Evolutionary conservation across 1,139 yeast genomes (phyloP), one percentile per base, ranked within the genome.

Genomic region (Candida frijolesensis): DNA sequence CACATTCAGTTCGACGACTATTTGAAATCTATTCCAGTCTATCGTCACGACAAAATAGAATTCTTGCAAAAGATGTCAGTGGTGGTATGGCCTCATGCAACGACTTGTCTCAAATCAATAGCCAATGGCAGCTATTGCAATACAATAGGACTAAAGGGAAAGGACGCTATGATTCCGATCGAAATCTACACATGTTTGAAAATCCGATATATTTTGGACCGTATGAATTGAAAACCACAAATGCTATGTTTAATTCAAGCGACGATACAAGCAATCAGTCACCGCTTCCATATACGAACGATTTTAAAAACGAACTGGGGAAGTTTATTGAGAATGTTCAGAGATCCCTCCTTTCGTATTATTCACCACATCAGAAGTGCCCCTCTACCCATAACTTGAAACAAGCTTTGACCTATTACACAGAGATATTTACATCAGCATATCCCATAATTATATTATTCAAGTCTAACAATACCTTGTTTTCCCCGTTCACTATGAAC

Each of bases 391-490:
- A 45, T 3, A 41, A 56, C 12, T 34, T 53, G 5, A 50, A 50
- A 22, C 62, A 65, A 12, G 60, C 71, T 10, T 65, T 62, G 55
- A 54, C 55, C 35, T 74, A 75, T 76, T 72, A 61, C 54, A 53
- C 55, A 11, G 58, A 65, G 33, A 58, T 68, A 22, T 54, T 75
- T 6, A 53, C 4, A 44, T 55, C n/a, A 62, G 14, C 5, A 35
- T 78, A 25, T 0, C 80, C 80, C 1, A 58, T 75, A 5, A 54
- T 68, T 2, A 52, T 76, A 14, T 54, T 76, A 5, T 56, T 75
- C 5, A 62, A 61, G 47, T 73, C 70, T 50, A 58, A 57, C 30
- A 63, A 68, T 38, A 52, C 64, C 15, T 62, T 76, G 12, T 66
- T 72, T 50, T 63, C 73, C 2, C 65, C 65, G 5, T 40, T 63